Base-by-base conservation (phyloP, 345 rosid species). In the Brassica incana region DNA sequence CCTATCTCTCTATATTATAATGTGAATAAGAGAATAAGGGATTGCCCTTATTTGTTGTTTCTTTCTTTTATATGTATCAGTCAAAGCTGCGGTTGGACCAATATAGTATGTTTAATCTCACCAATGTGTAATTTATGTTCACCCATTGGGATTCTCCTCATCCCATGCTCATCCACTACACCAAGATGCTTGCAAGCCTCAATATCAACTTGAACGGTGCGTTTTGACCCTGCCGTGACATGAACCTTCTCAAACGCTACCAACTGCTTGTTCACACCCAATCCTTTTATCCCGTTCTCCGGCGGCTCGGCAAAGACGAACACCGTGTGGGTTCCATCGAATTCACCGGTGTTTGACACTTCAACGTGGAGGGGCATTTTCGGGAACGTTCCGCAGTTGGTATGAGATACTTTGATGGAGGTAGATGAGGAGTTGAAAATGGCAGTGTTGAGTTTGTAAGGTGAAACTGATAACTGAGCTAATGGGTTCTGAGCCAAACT, bases 101-200 rank as follows among this genome's bases (percentile, higher is more conserved):
- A 85, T 69, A 95, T 77, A 38, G 97, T 87, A 84, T 92, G 97
- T 84, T 91, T 88, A 80, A 95, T 80, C 65, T 88, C 93, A 52
- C 98, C 99, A 66, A 95, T 82, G 45, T 83, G 93, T 48, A 95
- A 56, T 18, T 78, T 72, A 73, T 95, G 99, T 38, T 90, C 80
- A 63, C 98, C 98, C 81, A 90, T 81, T 4, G 99, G 99, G 73
- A 95, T 87, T 83, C 99, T 95, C 81, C 93, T 90, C 77, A 82
- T 84, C 3, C 99, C 99, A 7, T 83, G 83, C 65, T 76, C 79
- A 64, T 95, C 99, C 4, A 87, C 98, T 6, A 91, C 86, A 56
- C 93, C 90, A 64, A 95, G 81, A 76, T 93, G 96, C 79, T 91
- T 86, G 50, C 99, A 95, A 66, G 86, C 91, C 48, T 88, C 89